phyloP scores from a whole-genome alignment of 345 rosid genomes.

The Acer saccharum region DNA sequence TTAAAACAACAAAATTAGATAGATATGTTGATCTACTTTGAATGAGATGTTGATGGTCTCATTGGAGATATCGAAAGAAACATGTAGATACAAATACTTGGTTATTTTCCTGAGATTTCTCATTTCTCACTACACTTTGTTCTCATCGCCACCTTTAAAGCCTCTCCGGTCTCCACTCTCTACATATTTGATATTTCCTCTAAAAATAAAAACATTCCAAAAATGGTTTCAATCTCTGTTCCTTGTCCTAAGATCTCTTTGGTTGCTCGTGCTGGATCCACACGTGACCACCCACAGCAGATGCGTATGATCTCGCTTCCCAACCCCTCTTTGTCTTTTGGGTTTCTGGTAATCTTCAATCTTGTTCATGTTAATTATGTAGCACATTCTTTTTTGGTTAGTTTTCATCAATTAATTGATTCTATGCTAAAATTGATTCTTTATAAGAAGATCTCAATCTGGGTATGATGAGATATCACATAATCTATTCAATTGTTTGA shows the following conservation, averaged over 20 bases:
- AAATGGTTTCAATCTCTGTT: conserved; percentile 63
- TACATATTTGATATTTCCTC: no score
- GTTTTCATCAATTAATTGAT: not conserved
- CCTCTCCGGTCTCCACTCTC: no score
- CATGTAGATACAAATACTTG: no score
- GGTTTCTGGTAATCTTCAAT: conserved; percentile 41
- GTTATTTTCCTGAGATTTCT: no score
- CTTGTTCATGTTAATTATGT: not conserved
- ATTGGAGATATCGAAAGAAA: no score
- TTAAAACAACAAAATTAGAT: no score
- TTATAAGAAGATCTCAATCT: not conserved
- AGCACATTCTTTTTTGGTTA: no score
- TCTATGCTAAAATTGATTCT: not conserved
- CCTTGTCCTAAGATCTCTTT: conserved; percentile 67
- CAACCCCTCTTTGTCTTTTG: conserved; percentile 31
- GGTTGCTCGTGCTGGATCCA: conserved; percentile 46
- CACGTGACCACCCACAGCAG: conserved; percentile 11
- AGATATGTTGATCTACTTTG: no score
- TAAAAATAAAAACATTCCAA: no score
- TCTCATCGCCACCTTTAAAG: no score
- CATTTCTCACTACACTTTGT: no score
- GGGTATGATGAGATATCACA: not conserved
- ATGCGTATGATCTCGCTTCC: conserved; percentile 32
- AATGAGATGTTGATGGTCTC: no score
- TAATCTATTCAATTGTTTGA: not conserved